Evolutionary conservation across 768 basidiomycete species (phyloP), one percentile per base, ranked within the genome.

Genomic region (Sistotremastrum niveocremeum): DNA sequence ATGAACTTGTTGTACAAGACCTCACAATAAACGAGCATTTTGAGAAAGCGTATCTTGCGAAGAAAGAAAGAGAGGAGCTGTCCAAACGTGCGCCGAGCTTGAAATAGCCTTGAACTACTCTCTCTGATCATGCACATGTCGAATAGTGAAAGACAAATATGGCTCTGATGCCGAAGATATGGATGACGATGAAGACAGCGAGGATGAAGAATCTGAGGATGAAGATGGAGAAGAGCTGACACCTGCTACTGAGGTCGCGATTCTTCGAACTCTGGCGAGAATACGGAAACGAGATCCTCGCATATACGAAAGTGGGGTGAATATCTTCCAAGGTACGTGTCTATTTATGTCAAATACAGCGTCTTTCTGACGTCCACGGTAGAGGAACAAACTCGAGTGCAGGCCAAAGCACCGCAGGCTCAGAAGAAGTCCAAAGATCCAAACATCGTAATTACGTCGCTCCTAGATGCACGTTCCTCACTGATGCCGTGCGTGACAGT

Each of bases 151-250:
- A 64, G 84, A 83, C 45, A 87, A 90, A 63, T 88, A 91, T 60
- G 84, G 86, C 20, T 84, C 83, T 0, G 82, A 85, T 56, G 65
- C 64, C 36, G 78, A 79, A 34, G 68, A 70, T 8, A 65, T 66
- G 1, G 69, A 68, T 11, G 77, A 72, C 2, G 69, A 68, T 3
- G 66, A 62, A n/a, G 82, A 84, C 56, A 84, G 81, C 0, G 84
- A 88, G 57, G 73, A 74, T 31, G 81, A 76, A 38, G 86, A 89
- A 55, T 77, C 77, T 2, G 93, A 98, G 58, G 93, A 98, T 59
- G 86, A 91, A 57, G 85, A 94, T 47, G 95, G 91, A 9, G 88
- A 89, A 54, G 87, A 97, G 59, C 74, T 98, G 43, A 98, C 93
- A 0, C 90, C 91, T 4, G 81, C 81, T 0, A 77, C 97, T 42